Evolutionary conservation across 2,329 filamentous ascomycete genomes (phyloP).

Genomic region (Shiraia bambusicola): DNA sequence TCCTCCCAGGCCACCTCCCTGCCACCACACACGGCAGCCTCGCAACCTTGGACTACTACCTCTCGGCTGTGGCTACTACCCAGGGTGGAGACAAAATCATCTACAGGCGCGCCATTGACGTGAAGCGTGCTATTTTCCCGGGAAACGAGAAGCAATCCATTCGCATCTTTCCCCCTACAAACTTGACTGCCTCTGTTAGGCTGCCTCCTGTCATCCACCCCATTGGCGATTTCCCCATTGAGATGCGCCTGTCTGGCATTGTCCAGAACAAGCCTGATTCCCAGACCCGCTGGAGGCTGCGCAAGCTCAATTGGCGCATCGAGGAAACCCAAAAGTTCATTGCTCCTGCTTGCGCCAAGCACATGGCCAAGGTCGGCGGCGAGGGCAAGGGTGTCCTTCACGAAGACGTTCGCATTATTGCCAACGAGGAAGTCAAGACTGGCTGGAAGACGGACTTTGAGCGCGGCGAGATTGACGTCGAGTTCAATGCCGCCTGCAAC

Average conservation of each 20-base stretch:
- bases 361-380: conserved; percentile 65
- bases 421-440: conserved; percentile 75
- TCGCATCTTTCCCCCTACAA: conserved; percentile 93
- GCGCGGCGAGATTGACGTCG: conserved; percentile 75
- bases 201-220: conserved; percentile 84
- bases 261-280: conserved; percentile 66
- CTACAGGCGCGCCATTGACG: conserved; percentile 67
- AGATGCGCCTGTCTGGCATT: conserved; percentile 83
- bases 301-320: conserved; percentile 89
- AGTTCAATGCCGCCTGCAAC: conserved; percentile 69
- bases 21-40: conserved; percentile 75
- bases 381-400: conserved; percentile 71
- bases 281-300: conserved; percentile 83
- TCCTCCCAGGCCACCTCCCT: conserved; percentile 83
- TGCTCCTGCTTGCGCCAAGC: conserved; percentile 77
- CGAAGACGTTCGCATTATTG: conserved; percentile 74
- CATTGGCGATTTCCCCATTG: conserved; percentile 76
- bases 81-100: conserved; percentile 63
- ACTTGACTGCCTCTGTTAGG: conserved; percentile 82
- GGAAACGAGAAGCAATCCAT: conserved; percentile 84
- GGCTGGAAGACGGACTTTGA: conserved; percentile 87
- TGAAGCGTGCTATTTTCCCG: conserved; percentile 78
- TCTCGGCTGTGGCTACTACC: conserved; percentile 56
- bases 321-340: conserved; percentile 82
- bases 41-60: conserved; percentile 74